phyloP scores from a whole-genome alignment of 371 early-diverging fungal genomes.

The Chytridiales sp. region DNA sequence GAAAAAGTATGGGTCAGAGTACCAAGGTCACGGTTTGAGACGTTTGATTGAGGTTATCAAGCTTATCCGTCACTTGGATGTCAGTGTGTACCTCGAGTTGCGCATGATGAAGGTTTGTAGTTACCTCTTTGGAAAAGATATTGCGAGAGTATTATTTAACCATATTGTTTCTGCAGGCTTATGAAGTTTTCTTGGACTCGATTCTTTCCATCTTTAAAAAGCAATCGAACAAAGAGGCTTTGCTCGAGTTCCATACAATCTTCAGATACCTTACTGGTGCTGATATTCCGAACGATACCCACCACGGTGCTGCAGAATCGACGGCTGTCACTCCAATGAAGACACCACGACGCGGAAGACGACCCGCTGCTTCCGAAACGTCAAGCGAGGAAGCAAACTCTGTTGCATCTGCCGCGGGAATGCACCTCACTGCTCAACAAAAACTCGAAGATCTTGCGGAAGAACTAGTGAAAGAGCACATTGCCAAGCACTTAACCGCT shows the following conservation, averaged over 20 bases:
- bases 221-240: conserved; percentile 45
- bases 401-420: conserved; percentile 14
- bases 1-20: conserved; percentile 64
- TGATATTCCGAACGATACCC: background rate
- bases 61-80: conserved; percentile 59
- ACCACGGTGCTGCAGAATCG: background rate
- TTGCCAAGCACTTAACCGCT: background rate
- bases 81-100: conserved; percentile 64
- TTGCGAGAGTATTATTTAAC: background rate
- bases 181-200: conserved; percentile 61
- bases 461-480: conserved; percentile 15
- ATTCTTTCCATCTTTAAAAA: conserved; percentile 56
- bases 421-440: conserved; percentile 19
- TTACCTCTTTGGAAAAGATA: background rate
- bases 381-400: conserved; percentile 16
- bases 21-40: conserved; percentile 28
- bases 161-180: conserved; percentile 41
- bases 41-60: conserved; percentile 55
- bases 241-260: conserved; percentile 27
- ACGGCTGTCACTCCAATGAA: background rate
- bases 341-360: background rate
- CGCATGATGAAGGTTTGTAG: conserved; percentile 58
- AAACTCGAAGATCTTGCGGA: conserved; percentile 34
- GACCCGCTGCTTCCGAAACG: conserved; percentile 9
- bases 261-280: conserved; percentile 28